Evolutionary conservation across 78 protist species (phyloP), one percentile per base, ranked within the genome.

Genomic region (Chrysochromulina parva): DNA sequence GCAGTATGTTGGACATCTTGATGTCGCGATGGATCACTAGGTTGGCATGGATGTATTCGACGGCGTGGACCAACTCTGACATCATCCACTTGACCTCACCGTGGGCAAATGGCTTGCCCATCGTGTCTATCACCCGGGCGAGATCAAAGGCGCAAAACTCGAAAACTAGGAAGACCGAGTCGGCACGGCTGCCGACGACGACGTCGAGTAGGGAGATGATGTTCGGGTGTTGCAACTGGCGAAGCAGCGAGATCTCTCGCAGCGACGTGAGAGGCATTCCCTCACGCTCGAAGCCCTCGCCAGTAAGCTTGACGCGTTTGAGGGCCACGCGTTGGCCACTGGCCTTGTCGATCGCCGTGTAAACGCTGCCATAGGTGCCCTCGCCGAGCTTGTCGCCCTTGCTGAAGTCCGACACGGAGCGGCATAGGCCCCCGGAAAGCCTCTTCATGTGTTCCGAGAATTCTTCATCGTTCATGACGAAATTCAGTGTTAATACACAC

Each of bases 51-150:
- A 94, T 14, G 84, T 69, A 48, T 19, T 47, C 57, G 1, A 95
- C 80, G 48, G 92, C 96, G 24, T 0, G 1, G 38, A 96, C 84
- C 28, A 95, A 62, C 91, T 95, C 95, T 62, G 6, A 53, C 73
- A 65, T 50, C 47, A 94, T 78, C 22, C 91, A 69, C 38, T 86
- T 86, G 74, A 53, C 57, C 59, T 86, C 81, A 3, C 26, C 7
- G 24, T 19, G 24, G 7, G 71, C 16, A 38, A 86, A 86, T 19
- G 90, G 90, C 4, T 16, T 47, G 10, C 14, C 7, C 59, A 73
- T 48, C 60, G 14, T 2, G 47, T 85, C 84, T 10, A 85, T 24
- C 22, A 86, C 74, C 28, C 24, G 0, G 58, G 73, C 89, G 20
- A 69, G 52, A 55, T 92, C 94, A 38, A 87, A 86, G 50, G 71